Evolutionary conservation across 1,139 yeast genomes (phyloP).

Genomic region (Hemisphaericaspora lyxosophila): DNA sequence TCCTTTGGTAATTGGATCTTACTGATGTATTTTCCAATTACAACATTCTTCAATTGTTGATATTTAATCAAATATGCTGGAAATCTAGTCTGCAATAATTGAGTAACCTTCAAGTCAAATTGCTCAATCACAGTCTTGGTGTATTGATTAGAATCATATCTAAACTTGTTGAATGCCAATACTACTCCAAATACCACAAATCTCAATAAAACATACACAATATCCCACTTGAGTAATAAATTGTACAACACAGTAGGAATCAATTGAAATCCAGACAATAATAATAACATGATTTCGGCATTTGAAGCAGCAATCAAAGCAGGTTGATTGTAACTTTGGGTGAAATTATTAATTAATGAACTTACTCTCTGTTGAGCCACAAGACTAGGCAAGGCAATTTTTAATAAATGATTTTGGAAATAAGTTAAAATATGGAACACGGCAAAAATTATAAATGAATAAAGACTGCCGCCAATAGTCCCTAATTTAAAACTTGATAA

Average conservation of each 20-base stretch:
- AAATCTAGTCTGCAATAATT: slow-evolving; percentile 17
- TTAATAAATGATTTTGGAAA: slow-evolving; percentile 35
- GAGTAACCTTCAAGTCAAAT: slow-evolving; percentile 37
- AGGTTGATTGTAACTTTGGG: slow-evolving; percentile 43
- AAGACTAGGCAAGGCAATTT: slow-evolving; percentile 19
- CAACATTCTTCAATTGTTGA: slow-evolving; percentile 3
- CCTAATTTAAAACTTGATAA: slow-evolving; percentile 31
- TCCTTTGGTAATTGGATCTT: slow-evolving; percentile 8
- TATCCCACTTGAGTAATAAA: slow-evolving; percentile 26
- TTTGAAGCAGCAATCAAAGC: slow-evolving; percentile 50
- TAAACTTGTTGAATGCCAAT: slow-evolving; percentile 44
- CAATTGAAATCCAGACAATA: slow-evolving; percentile 13
- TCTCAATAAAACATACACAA: slow-evolving; percentile 17
- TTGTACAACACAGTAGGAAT: slow-evolving; percentile 12
- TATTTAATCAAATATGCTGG: slow-evolving; percentile 2
- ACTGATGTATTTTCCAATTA: slow-evolving; percentile 2
- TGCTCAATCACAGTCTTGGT: slow-evolving; percentile 40
- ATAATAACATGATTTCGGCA: slow-evolving; percentile 34
- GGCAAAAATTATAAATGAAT: slow-evolving; percentile 58
- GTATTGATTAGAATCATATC: slow-evolving; percentile 43
- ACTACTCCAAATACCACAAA: slow-evolving; percentile 28
- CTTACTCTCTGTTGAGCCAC: slow-evolving; percentile 22
- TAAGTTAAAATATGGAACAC: slow-evolving; percentile 56
- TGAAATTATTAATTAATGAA: slow-evolving; percentile 31
- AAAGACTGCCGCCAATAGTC: slow-evolving; percentile 38